Evolutionary conservation across 2,329 filamentous ascomycete genomes (phyloP).

Genomic region (Stagonosporopsis rhizophila): DNA sequence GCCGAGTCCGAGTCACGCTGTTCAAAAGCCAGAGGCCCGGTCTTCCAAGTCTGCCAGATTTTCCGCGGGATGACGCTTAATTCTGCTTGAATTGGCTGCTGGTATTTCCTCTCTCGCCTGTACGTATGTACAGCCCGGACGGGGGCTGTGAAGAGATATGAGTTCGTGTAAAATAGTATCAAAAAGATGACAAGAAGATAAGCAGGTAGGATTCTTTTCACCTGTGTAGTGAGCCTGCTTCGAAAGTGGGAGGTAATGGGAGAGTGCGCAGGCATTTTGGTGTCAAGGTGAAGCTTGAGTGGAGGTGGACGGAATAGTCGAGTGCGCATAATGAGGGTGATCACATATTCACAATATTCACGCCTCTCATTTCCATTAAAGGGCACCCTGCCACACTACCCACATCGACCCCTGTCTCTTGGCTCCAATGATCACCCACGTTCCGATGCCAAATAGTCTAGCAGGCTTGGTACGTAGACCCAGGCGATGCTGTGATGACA

Average conservation of each 20-base stretch:
- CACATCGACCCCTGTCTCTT: slow-evolving; percentile 6
- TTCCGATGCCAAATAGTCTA: slow-evolving; percentile 10
- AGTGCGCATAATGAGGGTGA: slow-evolving; percentile 47
- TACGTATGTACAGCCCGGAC: slow-evolving; percentile 44
- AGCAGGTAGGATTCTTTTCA: slow-evolving; percentile 44
- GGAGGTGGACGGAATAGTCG: slow-evolving; percentile 39
- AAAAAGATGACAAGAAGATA: slow-evolving; percentile 42
- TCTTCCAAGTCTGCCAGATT: slow-evolving; percentile 81
- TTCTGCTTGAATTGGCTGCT: slow-evolving; percentile 38
- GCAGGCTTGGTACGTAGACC: slow-evolving; percentile 13
- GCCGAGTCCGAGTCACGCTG: slow-evolving; percentile 67
- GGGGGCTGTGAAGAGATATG: slow-evolving; percentile 43
- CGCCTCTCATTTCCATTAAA: slow-evolving; percentile 18
- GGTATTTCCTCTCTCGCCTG: slow-evolving; percentile 45
- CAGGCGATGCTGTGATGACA: not conserved
- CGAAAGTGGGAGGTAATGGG: slow-evolving; percentile 45
- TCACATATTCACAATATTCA: slow-evolving; percentile 29
- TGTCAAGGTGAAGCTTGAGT: slow-evolving; percentile 43
- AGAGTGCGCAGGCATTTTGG: slow-evolving; percentile 43
- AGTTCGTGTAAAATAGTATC: slow-evolving; percentile 43
- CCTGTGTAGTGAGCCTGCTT: slow-evolving; percentile 43
- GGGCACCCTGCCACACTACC: slow-evolving; percentile 20
- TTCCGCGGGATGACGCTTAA: slow-evolving; percentile 64
- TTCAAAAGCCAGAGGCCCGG: slow-evolving; percentile 71
- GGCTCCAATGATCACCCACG: slow-evolving; percentile 2